These are phyloP conservation scores for Mucor indicus DNA, from an alignment of 371 early-diverging fungal species.

Conservation along the genomic window DNA sequence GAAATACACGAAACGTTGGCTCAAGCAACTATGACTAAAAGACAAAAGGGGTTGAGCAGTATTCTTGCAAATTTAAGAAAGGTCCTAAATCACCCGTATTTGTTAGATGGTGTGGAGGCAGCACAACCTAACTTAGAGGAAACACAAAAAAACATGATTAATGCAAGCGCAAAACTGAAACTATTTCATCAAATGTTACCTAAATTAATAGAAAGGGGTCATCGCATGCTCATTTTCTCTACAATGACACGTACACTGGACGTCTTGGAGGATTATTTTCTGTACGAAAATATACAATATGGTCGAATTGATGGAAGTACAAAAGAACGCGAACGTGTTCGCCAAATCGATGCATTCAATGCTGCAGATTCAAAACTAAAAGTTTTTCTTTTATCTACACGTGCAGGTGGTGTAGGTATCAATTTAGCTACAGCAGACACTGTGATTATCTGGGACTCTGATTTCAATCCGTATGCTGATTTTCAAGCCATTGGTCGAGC, in stretches of 20 bases:
- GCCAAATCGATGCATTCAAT: slow-evolving; percentile 81
- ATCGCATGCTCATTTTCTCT: slow-evolving; percentile 73
- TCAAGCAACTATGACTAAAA: slow-evolving; percentile 13
- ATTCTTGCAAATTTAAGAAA: slow-evolving; percentile 72
- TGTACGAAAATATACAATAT: slow-evolving; percentile 49
- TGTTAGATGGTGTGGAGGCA: slow-evolving; percentile 53
- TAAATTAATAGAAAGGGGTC: slow-evolving; percentile 54
- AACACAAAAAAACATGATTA: slow-evolving; percentile 54
- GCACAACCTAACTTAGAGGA: slow-evolving; percentile 27
- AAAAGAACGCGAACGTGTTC: slow-evolving; percentile 63
- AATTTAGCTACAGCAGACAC: slow-evolving; percentile 94
- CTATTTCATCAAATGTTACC: slow-evolving; percentile 66
- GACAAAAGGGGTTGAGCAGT: slow-evolving; percentile 32
- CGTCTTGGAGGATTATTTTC: slow-evolving; percentile 72
- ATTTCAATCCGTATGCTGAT: slow-evolving; percentile 94
- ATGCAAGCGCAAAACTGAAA: slow-evolving; percentile 68
- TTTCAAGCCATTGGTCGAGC: slow-evolving; percentile 46
- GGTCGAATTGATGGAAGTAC: slow-evolving; percentile 84
- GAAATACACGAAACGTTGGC: slow-evolving; percentile 48
- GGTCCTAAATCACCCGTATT: slow-evolving; percentile 75
- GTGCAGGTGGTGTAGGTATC: slow-evolving; percentile 95
- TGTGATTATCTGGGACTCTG: slow-evolving; percentile 91
- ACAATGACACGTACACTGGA: slow-evolving; percentile 68
- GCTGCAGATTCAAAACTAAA: slow-evolving; percentile 68
- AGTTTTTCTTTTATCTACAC: slow-evolving; percentile 81